phyloP scores from a whole-genome alignment of 768 basidiomycete species.

The Trametes cingulata region DNA sequence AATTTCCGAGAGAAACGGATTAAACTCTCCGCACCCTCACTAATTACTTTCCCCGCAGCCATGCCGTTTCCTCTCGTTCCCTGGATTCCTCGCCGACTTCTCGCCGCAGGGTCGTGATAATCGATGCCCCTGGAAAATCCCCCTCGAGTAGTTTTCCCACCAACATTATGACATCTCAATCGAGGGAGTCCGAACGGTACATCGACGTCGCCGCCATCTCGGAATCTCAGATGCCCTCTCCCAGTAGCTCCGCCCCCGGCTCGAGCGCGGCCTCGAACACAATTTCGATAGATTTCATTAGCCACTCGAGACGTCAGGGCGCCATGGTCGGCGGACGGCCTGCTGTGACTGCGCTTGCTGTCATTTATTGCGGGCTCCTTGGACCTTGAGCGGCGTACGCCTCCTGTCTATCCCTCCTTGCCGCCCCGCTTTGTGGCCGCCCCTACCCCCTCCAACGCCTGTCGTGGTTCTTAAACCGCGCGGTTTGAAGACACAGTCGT shows the following conservation, averaged over 20 bases:
- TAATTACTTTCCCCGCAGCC: not conserved
- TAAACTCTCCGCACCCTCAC: not conserved
- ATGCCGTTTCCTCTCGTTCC: too few relatives aligned
- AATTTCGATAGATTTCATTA: slow-evolving; percentile 1
- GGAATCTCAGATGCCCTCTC: slow-evolving; percentile 5
- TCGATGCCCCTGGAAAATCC: not conserved
- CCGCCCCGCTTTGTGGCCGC: slow-evolving; percentile 13
- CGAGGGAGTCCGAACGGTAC: not conserved
- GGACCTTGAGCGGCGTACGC: not conserved
- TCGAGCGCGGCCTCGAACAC: slow-evolving; percentile 8
- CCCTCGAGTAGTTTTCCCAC: not conserved
- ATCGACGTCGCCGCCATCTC: not conserved
- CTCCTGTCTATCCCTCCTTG: not conserved
- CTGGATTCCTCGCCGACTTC: not conserved
- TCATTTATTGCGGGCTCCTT: slow-evolving; percentile 9
- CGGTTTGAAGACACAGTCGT: not conserved
- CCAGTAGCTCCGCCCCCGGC: not conserved
- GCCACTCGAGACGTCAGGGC: not conserved
- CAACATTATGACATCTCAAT: not conserved
- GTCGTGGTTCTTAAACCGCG: slow-evolving; percentile 1
- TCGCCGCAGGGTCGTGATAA: not conserved
- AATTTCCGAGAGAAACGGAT: not conserved
- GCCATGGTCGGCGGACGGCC: not conserved
- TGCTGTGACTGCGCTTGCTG: slow-evolving; percentile 2
- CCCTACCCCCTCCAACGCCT: not conserved